Evolutionary conservation across 768 basidiomycete genomes (phyloP), one percentile per base, ranked within the genome.

Genomic region (Suillus spraguei): DNA sequence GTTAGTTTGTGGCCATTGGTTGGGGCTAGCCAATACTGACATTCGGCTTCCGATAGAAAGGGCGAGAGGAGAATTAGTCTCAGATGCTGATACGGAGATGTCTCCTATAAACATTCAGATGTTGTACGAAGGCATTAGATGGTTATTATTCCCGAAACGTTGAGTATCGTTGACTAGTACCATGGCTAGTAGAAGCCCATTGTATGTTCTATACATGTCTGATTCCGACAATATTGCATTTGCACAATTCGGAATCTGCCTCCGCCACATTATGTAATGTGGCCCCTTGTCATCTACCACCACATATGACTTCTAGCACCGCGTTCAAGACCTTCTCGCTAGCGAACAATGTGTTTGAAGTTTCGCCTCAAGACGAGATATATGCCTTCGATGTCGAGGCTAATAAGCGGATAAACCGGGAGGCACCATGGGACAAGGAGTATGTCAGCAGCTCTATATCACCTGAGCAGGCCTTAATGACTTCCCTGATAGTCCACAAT

Each of bases 391-490:
- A 94, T 72, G 79, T 78, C 11, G 87, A 85, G 33, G 88, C 81
- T n/a, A 84, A 94, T 75, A 85, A 75, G 70, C 77, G 80, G 60
- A 83, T 94, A 64, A 86, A 88, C 67, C 77, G 83, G 42, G 88
- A 89, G 67, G 79, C 83, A 32, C 94, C 93, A 35, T 99, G 97
- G 97, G 82, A 82, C 63, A 86, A 87, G 70, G 97, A 99, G 95
- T 96, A 66, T 72, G 85, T 81, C 24, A 38, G 16, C 39, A 22
- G 17, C 60, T 60, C 65, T 64, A 61, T 36, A 58, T 65, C 42
- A n/a, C 28, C 4, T 11, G 28, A 63, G 58, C 42, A 33, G 17
- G 20, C 14, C 35, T 36, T 46, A 32, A 56, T 35, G 47, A 50
- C 49, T 24, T 42, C 9, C 44, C 38, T 38, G 33, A 65, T 67